Percentiles rank a stretch among this genome's conserved stretches.
phyloP scores from a whole-genome alignment of 306 rosid species.

The Oemleria cerasiformis region DNA sequence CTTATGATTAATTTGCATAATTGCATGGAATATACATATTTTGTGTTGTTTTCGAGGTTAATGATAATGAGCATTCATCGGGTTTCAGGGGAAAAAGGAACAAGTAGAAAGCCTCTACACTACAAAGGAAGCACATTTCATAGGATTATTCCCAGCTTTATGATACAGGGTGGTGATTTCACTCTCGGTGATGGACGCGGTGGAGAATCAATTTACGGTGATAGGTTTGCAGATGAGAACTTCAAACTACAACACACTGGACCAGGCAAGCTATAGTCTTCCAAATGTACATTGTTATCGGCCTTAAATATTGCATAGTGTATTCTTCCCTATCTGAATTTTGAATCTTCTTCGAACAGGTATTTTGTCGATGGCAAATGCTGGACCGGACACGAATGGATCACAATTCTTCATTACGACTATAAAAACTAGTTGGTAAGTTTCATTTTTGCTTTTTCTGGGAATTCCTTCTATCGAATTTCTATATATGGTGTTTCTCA shows the following conservation, averaged over 20 bases:
- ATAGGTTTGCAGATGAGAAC: constrained; percentile 75
- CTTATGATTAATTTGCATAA: background rate
- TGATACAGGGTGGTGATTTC: constrained; percentile 93
- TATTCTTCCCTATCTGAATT: background rate
- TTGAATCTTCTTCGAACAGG: constrained; percentile 36
- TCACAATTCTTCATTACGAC: constrained; percentile 92
- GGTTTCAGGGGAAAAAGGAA: constrained; percentile 82
- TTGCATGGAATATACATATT: constrained; percentile 6
- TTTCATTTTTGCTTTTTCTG: background rate
- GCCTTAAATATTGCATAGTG: background rate
- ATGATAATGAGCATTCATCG: constrained; percentile 1
- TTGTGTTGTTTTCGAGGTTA: constrained; percentile 16
- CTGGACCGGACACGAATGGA: constrained; percentile 85
- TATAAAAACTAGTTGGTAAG: constrained; percentile 73
- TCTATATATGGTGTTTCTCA: background rate
- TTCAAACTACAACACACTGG: constrained; percentile 66
- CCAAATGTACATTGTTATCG: too few relatives aligned
- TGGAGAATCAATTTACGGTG: constrained; percentile 83
- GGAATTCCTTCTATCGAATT: background rate
- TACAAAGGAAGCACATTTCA: constrained; percentile 81
- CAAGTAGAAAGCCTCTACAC: constrained; percentile 58
- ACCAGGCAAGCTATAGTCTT: constrained; percentile 53
- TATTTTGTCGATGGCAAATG: constrained; percentile 82
- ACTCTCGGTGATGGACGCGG: constrained; percentile 83
- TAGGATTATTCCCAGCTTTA: constrained; percentile 74